These are phyloP conservation scores for Citeromyces hawaiiensis DNA, from an alignment of 1,139 yeast species.

Conservation along the genomic window DNA sequence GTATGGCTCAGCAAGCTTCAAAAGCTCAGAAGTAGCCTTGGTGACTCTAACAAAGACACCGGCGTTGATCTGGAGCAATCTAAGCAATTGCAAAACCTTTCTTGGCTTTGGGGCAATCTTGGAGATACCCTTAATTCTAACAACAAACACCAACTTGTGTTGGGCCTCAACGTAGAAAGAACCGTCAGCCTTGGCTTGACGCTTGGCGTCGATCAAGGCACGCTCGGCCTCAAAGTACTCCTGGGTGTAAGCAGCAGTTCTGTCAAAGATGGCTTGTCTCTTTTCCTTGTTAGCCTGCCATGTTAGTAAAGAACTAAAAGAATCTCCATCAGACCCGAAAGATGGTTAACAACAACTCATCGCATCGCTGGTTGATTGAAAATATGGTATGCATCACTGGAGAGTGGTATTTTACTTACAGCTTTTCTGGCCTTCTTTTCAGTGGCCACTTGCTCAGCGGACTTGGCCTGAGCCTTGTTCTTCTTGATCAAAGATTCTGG, in stretches of 20 bases:
- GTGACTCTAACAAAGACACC: slow-evolving; percentile 97
- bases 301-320: background rate
- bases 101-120: slow-evolving; percentile 99
- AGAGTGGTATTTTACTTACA: slow-evolving; percentile 47
- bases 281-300: slow-evolving; percentile 69
- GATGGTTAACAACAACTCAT: slow-evolving; percentile 96
- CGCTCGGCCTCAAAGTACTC: slow-evolving; percentile 96
- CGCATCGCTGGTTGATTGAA: slow-evolving; percentile 88
- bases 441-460: slow-evolving; percentile 78
- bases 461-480: slow-evolving; percentile 83
- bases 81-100: slow-evolving; percentile 95
- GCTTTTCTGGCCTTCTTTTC: slow-evolving; percentile 77
- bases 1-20: slow-evolving; percentile 97
- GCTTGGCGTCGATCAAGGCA: slow-evolving; percentile 82
- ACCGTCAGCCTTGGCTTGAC: slow-evolving; percentile 94
- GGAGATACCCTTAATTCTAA: slow-evolving; percentile 99
- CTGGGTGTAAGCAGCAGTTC: slow-evolving; percentile 97
- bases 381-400: slow-evolving; percentile 56
- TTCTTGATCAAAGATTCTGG: slow-evolving; percentile 97
- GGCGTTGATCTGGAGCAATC: slow-evolving; percentile 96
- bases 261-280: slow-evolving; percentile 90
- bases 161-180: slow-evolving; percentile 97
- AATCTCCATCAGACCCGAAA: slow-evolving; percentile 83
- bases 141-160: slow-evolving; percentile 90
- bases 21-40: slow-evolving; percentile 96